phyloP scores from a whole-genome alignment of 2,329 filamentous ascomycete genomes.

The Penicillium sp. region DNA sequence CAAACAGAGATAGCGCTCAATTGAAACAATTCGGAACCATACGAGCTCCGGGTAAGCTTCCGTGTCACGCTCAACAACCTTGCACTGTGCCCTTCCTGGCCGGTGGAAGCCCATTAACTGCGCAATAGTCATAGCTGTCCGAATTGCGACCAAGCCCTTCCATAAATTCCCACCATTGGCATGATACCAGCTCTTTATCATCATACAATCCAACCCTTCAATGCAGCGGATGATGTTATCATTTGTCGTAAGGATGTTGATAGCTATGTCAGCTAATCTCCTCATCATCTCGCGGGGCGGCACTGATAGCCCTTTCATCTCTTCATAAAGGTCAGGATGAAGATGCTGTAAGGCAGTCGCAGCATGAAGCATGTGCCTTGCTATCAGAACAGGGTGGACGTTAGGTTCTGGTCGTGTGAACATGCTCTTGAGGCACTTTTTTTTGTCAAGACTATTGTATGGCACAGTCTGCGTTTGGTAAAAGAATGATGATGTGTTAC shows the following conservation, averaged over 20 bases:
- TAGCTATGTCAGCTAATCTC: slow-evolving; percentile 31
- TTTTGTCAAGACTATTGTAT: slow-evolving; percentile 30
- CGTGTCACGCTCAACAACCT: slow-evolving; percentile 1
- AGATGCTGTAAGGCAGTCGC: slow-evolving; percentile 51
- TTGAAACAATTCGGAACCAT: slow-evolving; percentile 42
- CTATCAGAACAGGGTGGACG: slow-evolving; percentile 52
- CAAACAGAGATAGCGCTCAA: slow-evolving; percentile 42
- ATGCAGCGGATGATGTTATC: slow-evolving; percentile 40
- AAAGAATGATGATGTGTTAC: slow-evolving; percentile 34
- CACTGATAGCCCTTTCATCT: slow-evolving; percentile 20
- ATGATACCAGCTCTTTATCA: slow-evolving; percentile 44
- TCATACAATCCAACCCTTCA: slow-evolving; percentile 45
- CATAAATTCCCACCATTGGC: slow-evolving; percentile 42
- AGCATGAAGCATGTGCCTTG: slow-evolving; percentile 50
- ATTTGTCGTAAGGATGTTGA: slow-evolving; percentile 35
- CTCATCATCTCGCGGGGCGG: slow-evolving; percentile 27
- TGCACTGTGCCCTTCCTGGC: slow-evolving; percentile 21
- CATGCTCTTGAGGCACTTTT: slow-evolving; percentile 22
- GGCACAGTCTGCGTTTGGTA: slow-evolving; percentile 40
- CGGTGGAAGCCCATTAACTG: slow-evolving; percentile 47
- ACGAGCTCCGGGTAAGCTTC: slow-evolving; percentile 24
- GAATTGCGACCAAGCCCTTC: slow-evolving; percentile 38
- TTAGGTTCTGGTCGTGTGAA: slow-evolving; percentile 17
- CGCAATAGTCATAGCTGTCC: slow-evolving; percentile 42
- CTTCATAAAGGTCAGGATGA: slow-evolving; percentile 26